Evolutionary conservation across 164 flowering plant species (phyloP).

Genomic region (grape (Vitis vinifera)): DNA sequence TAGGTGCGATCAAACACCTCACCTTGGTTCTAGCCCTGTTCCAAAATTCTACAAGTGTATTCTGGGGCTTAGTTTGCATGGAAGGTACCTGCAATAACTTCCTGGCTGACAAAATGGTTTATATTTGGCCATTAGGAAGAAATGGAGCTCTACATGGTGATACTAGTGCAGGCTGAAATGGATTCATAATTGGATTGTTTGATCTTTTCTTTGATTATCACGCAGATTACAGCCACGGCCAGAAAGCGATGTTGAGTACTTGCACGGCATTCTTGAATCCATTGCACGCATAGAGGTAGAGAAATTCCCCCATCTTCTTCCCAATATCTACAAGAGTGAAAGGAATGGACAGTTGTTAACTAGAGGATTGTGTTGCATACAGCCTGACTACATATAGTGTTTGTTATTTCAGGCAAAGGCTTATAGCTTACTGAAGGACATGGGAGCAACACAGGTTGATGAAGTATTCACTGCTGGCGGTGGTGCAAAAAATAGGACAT

Average conservation of each 20-base stretch:
- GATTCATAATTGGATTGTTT: conserved; percentile 1
- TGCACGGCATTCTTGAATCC: conserved; percentile 94
- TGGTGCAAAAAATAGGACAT: conserved; percentile 75
- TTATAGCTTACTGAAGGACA: conserved; percentile 63
- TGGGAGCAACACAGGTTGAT: conserved; percentile 78
- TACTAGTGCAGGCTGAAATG: too few species aligned
- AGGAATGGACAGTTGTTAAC: too few species aligned
- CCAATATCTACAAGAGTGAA: neutral
- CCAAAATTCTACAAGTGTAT: too few species aligned
- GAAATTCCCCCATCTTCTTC: neutral
- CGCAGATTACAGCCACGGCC: conserved; percentile 88
- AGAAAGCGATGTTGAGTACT: conserved; percentile 68
- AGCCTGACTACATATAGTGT: too few species aligned
- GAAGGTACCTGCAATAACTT: too few species aligned
- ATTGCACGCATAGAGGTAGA: conserved; percentile 93
- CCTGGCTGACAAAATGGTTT: too few species aligned
- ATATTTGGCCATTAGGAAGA: too few species aligned
- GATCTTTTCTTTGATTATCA: neutral
- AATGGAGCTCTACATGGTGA: too few species aligned
- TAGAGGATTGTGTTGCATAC: too few species aligned
- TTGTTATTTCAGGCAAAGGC: conserved; percentile 61
- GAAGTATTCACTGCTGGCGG: conserved; percentile 96
- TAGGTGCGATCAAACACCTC: too few species aligned
- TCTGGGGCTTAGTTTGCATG: too few species aligned
- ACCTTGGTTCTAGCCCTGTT: too few species aligned